These are phyloP conservation scores for Ustilago curta DNA, from an alignment of 1,284 basidiomycete genomes.

Conservation along the genomic window DNA sequence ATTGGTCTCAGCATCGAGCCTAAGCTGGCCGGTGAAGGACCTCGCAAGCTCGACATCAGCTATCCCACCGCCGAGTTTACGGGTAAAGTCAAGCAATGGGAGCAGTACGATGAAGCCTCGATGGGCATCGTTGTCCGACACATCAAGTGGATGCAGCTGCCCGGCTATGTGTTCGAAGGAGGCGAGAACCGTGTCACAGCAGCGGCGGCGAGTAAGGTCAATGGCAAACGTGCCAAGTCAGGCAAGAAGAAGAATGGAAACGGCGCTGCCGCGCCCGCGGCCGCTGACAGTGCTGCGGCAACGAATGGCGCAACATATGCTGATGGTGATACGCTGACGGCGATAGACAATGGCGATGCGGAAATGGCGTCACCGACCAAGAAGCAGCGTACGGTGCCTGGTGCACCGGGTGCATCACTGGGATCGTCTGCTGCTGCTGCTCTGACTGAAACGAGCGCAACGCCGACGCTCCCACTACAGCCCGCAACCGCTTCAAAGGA, in stretches of 20 bases:
- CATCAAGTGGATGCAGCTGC: slow-evolving; percentile 88
- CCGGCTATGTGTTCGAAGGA: slow-evolving; percentile 82
- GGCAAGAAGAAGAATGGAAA: slow-evolving; percentile 72
- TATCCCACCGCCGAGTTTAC: slow-evolving; percentile 96
- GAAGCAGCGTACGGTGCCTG: slow-evolving; percentile 38
- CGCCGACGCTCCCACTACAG: slow-evolving; percentile 47
- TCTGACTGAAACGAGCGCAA: slow-evolving; percentile 1
- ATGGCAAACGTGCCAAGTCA: slow-evolving; percentile 80
- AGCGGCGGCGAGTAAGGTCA: slow-evolving; percentile 78
- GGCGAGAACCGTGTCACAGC: slow-evolving; percentile 70
- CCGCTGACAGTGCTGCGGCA: slow-evolving; percentile 3
- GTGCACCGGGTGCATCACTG: not conserved
- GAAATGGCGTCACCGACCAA: slow-evolving; percentile 50
- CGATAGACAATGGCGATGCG: slow-evolving; percentile 31
- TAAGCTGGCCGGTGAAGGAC: slow-evolving; percentile 74
- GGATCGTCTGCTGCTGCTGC: not conserved
- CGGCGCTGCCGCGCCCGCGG: slow-evolving; percentile 6
- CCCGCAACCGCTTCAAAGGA: slow-evolving; percentile 42
- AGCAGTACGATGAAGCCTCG: slow-evolving; percentile 88
- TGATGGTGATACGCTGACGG: slow-evolving; percentile 11
- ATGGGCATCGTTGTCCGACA: slow-evolving; percentile 96
- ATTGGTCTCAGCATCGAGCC: slow-evolving; percentile 94
- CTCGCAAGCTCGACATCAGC: slow-evolving; percentile 89
- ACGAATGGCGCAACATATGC: slow-evolving; percentile 19
- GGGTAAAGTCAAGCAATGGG: slow-evolving; percentile 95